phyloP scores from a whole-genome alignment of 2,329 filamentous ascomycete genomes.

The Monilinia vaccinii-corymbosi region DNA sequence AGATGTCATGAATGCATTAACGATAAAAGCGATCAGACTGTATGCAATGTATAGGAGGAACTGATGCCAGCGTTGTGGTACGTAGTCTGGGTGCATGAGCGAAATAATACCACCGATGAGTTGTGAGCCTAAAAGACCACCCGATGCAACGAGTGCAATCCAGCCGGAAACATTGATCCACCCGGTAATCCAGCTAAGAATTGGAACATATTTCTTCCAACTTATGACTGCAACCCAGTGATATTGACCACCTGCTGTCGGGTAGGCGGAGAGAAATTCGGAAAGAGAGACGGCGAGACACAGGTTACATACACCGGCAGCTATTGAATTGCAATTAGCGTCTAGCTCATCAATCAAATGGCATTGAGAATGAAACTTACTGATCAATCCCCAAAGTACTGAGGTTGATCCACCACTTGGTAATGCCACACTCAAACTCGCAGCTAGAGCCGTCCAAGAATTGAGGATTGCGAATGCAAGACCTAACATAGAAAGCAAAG shows the following conservation, averaged over 20 bases:
- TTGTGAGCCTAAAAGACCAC: conserved; percentile 44
- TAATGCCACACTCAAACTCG: conserved; percentile 40
- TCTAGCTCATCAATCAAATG: background rate
- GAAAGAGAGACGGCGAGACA: conserved; percentile 48
- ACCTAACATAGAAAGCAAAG: conserved; percentile 47
- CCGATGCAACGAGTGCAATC: conserved; percentile 39
- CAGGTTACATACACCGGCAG: conserved; percentile 45
- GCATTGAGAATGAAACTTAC: conserved; percentile 33
- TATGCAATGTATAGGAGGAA: conserved; percentile 44
- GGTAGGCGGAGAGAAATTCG: conserved; percentile 47
- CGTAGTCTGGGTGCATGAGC: conserved; percentile 40
- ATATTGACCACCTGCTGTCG: conserved; percentile 47
- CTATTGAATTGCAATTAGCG: background rate
- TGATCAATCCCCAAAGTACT: conserved; percentile 63
- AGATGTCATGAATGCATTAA: conserved; percentile 42
- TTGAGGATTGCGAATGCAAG: conserved; percentile 51
- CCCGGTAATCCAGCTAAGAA: conserved; percentile 37
- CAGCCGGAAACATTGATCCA: conserved; percentile 40
- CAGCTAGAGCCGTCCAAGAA: conserved; percentile 47
- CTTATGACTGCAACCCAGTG: conserved; percentile 49
- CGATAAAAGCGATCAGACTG: conserved; percentile 34
- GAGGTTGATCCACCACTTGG: conserved; percentile 62
- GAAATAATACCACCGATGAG: conserved; percentile 46
- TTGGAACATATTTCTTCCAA: conserved; percentile 35
- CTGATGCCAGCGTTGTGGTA: conserved; percentile 35